These are phyloP conservation scores for Thinopyrum obtusiflorum DNA, from an alignment of 202 grass and related monocot species.

Conservation along the genomic window DNA sequence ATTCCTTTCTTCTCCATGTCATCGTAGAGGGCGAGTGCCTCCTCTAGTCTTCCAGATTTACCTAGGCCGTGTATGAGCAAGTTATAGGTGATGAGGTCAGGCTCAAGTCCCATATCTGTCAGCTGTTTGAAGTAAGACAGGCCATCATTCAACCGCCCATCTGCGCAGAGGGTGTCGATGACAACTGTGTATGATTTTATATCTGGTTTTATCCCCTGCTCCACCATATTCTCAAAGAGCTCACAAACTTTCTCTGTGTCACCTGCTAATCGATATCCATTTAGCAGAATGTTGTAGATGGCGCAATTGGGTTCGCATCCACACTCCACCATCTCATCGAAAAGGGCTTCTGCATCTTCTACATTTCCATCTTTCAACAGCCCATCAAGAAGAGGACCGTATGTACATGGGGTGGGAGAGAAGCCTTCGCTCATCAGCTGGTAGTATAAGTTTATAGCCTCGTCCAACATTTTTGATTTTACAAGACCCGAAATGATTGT, in stretches of 20 bases:
- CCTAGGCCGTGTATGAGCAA: conserved; percentile 81
- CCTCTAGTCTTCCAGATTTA: conserved; percentile 63
- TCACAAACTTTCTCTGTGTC: conserved; percentile 58
- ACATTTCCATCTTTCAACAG: conserved; percentile 70
- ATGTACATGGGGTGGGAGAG: conserved; percentile 76
- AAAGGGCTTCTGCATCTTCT: conserved; percentile 69
- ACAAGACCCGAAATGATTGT: conserved; percentile 90
- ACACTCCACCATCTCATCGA: conserved; percentile 72
- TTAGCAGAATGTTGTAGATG: conserved; percentile 91
- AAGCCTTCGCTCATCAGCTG: conserved; percentile 65
- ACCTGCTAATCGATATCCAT: conserved; percentile 70
- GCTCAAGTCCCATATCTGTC: conserved; percentile 54
- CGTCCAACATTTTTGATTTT: conserved; percentile 61
- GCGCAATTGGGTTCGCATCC: conserved; percentile 76
- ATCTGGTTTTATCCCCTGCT: conserved; percentile 79
- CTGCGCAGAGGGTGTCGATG: conserved; percentile 57
- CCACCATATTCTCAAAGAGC: conserved; percentile 65
- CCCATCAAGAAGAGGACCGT: conserved; percentile 88
- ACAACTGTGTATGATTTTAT: conserved; percentile 86
- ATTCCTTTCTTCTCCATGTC: conserved; percentile 83
- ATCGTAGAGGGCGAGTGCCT: conserved; percentile 61
- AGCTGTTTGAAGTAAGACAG: conserved; percentile 70
- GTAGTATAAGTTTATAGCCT: conserved; percentile 81
- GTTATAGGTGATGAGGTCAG: conserved; percentile 85
- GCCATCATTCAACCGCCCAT: conserved; percentile 59